A percentile compares a stretch with the other conserved stretches of the same genome.
These are phyloP conservation scores for Viola pubescens DNA, from an alignment of 441 rosid genomes.

Conservation along the genomic window DNA sequence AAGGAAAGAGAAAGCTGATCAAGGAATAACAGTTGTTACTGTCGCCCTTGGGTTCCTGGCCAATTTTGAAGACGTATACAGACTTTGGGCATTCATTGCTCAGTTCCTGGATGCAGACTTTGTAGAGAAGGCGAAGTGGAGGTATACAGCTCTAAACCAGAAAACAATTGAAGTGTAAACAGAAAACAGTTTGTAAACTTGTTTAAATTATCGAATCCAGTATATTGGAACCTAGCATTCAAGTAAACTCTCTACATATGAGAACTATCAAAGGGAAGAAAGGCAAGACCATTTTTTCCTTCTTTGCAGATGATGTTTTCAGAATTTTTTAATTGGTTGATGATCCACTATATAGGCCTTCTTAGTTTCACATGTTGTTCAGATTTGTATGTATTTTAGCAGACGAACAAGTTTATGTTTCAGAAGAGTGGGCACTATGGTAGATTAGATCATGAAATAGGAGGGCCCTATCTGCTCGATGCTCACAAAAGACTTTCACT, in stretches of 20 bases:
- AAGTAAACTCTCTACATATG: not conserved
- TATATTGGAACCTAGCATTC: not conserved
- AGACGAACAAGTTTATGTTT: not conserved
- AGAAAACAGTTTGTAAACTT: not conserved
- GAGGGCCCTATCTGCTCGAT: not conserved
- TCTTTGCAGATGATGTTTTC: slow-evolving; percentile 1
- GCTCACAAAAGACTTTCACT: no score
- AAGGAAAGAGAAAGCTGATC: slow-evolving; percentile 28
- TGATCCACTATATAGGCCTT: not conserved
- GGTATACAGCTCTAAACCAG: slow-evolving; percentile 61
- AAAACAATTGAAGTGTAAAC: slow-evolving; percentile 49
- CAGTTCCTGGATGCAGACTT: slow-evolving; percentile 85
- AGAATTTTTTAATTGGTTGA: not conserved
- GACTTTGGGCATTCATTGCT: slow-evolving; percentile 75
- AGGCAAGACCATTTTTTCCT: not conserved
- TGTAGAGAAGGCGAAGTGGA: slow-evolving; percentile 76
- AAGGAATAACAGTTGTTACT: slow-evolving; percentile 58
- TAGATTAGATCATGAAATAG: not conserved
- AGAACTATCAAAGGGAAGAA: not conserved
- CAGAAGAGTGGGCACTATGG: not conserved
- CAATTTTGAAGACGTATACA: slow-evolving; percentile 68
- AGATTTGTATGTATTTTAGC: not conserved
- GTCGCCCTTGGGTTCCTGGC: slow-evolving; percentile 75
- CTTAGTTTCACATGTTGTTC: no score
- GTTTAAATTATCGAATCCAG: slow-evolving; percentile 2